Base-by-base conservation (phyloP, 2,329 filamentous ascomycete species). In the Cladosporium sp. region DNA sequence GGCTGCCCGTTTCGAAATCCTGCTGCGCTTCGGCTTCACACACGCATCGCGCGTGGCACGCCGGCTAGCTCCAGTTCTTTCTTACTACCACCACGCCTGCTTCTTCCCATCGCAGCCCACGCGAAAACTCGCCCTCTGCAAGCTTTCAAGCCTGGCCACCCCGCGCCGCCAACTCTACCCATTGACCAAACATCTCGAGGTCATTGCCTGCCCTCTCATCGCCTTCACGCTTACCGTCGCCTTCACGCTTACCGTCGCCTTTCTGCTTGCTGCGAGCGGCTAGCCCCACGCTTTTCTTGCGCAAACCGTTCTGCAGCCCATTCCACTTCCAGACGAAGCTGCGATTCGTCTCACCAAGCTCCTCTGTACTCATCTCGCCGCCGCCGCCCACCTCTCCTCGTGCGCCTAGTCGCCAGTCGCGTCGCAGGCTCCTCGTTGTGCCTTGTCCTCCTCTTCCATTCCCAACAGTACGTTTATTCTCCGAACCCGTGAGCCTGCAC, bases 261-360 rank as follows among this genome's bases (percentile, higher is more conserved):
- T 38, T 48, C 53, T 36, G 52, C 35, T 30, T 49, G 18, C 53
- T 39, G 41, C 41, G 29, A 49, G 43, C 52, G 16, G 19, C 41
- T 35, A 16, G 36, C 45, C 36, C 36, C 45, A 40, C 45, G 45
- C 36, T 38, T 30, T 20, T 32, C 19, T 25, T 40, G 52, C 53
- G 38, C 50, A 55, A 50, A 51, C 50, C 29, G 54, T 61, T 54
- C 38, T 51, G 36, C 45, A 39, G 45, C 27, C 45, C 15, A 38
- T 33, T 47, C 27, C 45, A 11, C 38, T 33, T 41, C 38, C 32
- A 33, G 40, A 49, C 41, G 15, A 27, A 43, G 49, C 54, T 54
- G 49, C 57, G 38, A 54, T 38, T 52, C 49, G 51, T 52, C 55
- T 58, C 56, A 57, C 59, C 56, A 58, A 53, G 53, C 54, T 27